Evolutionary conservation across 768 basidiomycete species (phyloP), one percentile per base, ranked within the genome.

Genomic region (Albatrellus ellisii): DNA sequence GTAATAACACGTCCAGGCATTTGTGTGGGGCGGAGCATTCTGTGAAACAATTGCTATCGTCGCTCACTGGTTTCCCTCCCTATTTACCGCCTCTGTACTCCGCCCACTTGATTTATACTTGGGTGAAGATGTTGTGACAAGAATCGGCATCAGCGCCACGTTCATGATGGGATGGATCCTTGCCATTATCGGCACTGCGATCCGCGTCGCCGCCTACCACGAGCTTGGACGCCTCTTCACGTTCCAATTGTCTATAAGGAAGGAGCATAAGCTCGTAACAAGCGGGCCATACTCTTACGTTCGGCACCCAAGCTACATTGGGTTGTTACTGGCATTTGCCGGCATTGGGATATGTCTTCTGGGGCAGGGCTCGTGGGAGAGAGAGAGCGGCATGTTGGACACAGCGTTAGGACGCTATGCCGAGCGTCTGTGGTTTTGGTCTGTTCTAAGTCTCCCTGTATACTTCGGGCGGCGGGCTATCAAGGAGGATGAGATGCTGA

Each of bases 271-370:
- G 31, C 51, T 60, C n/a, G 42, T 58, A 15, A 58, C 56, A 12
- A 24, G 15, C 15, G 57, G 57, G 7, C 58, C 57, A 28, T 60
- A 60, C 48, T 36, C 52, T 17, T 15, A 54, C 41, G 57, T 60
- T 1, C 53, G 58, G 11, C 58, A 60, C 42, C 58, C 58, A 6
- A 26, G 39, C 45, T 59, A 59, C 47, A 40, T 44, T 2, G 52
- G 46, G 8, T 15, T 18, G 7, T 6, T 41, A 31, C 14, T 49
- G n/a, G 39, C 47, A 20, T 33, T 36, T 18, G 17, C 38, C 4
- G 53, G 56, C 8, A 22, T 41, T 3, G 18, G 42, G 7, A 6
- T 52, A 4, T 40, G 28, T 24, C 27, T 33, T 15, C 36, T 45
- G 12, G 38, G 49, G 10, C 27, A 18, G 1, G 52, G 52, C 1